These are phyloP conservation scores for Candida frijolesensis DNA, from an alignment of 1,139 yeast species.

Conservation along the genomic window DNA sequence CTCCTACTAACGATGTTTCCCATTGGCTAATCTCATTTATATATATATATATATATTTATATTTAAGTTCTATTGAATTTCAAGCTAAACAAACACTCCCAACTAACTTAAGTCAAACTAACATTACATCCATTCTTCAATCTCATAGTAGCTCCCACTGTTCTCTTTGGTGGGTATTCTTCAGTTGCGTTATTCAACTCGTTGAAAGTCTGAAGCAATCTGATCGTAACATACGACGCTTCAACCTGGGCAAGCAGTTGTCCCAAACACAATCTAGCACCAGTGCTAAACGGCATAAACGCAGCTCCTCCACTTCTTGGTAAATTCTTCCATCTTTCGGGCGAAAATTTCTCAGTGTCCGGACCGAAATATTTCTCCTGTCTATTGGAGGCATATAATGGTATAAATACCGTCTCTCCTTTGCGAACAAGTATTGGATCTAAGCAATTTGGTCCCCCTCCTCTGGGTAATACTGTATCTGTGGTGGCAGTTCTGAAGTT, in stretches of 20 bases:
- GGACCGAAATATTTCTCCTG: slow-evolving; percentile 45
- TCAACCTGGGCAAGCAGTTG: slow-evolving; percentile 43
- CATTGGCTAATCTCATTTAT: too few species aligned
- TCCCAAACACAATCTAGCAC: slow-evolving; percentile 39
- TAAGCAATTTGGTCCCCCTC: slow-evolving; percentile 49
- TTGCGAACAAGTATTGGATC: slow-evolving; percentile 46
- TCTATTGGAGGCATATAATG: slow-evolving; percentile 48
- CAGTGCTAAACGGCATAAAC: slow-evolving; percentile 38
- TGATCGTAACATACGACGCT: slow-evolving; percentile 32
- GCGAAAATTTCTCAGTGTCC: slow-evolving; percentile 45
- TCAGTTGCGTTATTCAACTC: slow-evolving; percentile 11
- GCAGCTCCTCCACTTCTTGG: slow-evolving; percentile 33
- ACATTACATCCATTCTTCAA: slow-evolving; percentile 20
- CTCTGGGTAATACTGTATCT: slow-evolving; percentile 48
- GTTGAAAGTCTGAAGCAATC: slow-evolving; percentile 32
- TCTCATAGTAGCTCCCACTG: slow-evolving; percentile 24
- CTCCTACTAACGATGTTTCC: too few species aligned
- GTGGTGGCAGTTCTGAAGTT: slow-evolving; percentile 46
- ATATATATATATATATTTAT: too few species aligned
- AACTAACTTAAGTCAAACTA: slow-evolving; percentile 1
- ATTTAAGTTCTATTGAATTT: too few species aligned
- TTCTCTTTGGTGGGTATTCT: slow-evolving; percentile 23
- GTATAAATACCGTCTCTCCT: slow-evolving; percentile 45
- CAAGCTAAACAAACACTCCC: too few species aligned
- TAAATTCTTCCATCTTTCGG: slow-evolving; percentile 48